Conservation (phyloP, 2,329 filamentous ascomycete genomes). For the Trichophaea hybrida region DNA sequence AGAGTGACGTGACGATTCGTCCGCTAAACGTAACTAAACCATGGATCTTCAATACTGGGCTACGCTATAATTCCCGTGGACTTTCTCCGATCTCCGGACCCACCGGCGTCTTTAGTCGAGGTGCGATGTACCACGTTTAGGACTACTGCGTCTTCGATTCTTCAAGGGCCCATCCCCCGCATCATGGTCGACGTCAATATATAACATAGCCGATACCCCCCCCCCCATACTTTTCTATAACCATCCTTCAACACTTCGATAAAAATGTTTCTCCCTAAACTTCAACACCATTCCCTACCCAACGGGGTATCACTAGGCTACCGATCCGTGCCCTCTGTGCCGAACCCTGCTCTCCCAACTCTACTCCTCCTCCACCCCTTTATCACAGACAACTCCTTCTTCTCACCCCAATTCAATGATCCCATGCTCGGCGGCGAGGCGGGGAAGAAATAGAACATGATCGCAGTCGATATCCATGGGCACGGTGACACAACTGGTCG, state of each 20-base stretch:
- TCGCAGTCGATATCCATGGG: not conserved
- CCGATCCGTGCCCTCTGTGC: not conserved
- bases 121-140: no score
- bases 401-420: not conserved
- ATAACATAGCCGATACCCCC: not conserved
- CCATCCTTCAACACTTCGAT: not conserved
- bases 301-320: not conserved
- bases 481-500: not conserved
- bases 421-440: not conserved
- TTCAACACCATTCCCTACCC: not conserved
- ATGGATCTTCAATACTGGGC: no score
- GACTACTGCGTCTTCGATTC: no score
- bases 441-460: conserved; percentile 2
- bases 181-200: not conserved
- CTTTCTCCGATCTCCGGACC: no score
- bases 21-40: no score
- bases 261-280: not conserved
- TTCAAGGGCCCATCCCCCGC: not conserved
- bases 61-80: no score
- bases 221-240: not conserved
- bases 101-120: no score
- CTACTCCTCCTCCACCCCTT: not conserved
- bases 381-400: not conserved
- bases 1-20: no score
- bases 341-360: not conserved